Evolutionary conservation across 2,329 filamentous ascomycete genomes (phyloP), one percentile per base, ranked within the genome.

Genomic region (Fusarium succisae): DNA sequence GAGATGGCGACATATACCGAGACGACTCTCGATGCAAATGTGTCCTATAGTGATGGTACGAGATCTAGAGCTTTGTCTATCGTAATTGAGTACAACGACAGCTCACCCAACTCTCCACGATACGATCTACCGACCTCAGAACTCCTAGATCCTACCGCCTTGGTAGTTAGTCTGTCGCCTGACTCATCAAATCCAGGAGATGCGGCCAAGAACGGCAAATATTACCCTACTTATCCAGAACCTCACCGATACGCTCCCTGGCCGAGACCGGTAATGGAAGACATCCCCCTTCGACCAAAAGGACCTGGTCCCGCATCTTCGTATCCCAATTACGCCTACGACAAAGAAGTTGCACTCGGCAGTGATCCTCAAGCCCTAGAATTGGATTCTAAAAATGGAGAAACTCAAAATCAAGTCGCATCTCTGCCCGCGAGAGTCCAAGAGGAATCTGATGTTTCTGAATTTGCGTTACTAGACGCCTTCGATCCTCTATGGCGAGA

Each of bases 1-100:
- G 62, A 74, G 0, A 70, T 73, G 70, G 61, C 57, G 8, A 54
- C 35, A 3, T 68, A 70, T 39, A 73, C 71, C 0, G 62, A 73
- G 38, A 11, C 35, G 22, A 53, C 48, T 3, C 13, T 70, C 0
- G 66, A 68, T 12, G 32, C 3, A 1, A 11, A 47, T 44, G 8
- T 6, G 6, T 15, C 28, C 0, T 53, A 20, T 7, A 59, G 39
- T 5, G 61, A 58, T 26, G 20, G n/a, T 0, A 26, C 18, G 11
- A 61, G 60, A 15, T 37, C 55, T 0, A 45, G 6, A 12, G 56
- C 55, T 0, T 4, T 73, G 1, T 67, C 58, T 1, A 45, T 48
- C 0, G 41, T 58, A 2, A 20, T 51, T 11, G 61, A 63, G 28
- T 4, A 24, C 2, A 8, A 59, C 2, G n/a, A 50, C 1, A 30